A percentile compares a stretch with the other conserved stretches of the same genome.
These are phyloP conservation scores for Hypoxylon intermedium DNA, from an alignment of 495 filamentous ascomycete species.

Conservation along the genomic window DNA sequence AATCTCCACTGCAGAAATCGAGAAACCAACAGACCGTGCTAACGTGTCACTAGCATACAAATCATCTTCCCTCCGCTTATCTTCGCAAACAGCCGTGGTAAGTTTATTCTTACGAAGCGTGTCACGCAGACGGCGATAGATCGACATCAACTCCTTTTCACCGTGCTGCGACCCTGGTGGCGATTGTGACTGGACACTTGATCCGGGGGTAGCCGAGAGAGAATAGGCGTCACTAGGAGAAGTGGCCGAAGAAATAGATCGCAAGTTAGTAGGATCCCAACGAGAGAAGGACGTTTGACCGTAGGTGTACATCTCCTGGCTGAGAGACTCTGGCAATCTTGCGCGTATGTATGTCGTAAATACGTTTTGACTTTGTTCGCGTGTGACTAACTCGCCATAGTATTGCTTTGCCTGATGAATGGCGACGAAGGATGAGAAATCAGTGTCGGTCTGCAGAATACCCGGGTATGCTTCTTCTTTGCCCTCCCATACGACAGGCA, in stretches of 20 bases:
- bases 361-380: slow-evolving; percentile 59
- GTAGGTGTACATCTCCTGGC: slow-evolving; percentile 61
- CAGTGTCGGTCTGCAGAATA: slow-evolving; percentile 60
- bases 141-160: slow-evolving; percentile 75
- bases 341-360: slow-evolving; percentile 70
- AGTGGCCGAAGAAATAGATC: slow-evolving; percentile 34
- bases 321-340: slow-evolving; percentile 66
- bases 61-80: slow-evolving; percentile 49
- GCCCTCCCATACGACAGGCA: slow-evolving; percentile 94
- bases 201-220: slow-evolving; percentile 33
- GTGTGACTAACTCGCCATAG: slow-evolving; percentile 48
- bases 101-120: slow-evolving; percentile 78
- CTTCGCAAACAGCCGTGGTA: slow-evolving; percentile 7
- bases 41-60: slow-evolving; percentile 72
- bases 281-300: slow-evolving; percentile 19
- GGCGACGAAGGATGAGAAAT: slow-evolving; percentile 72
- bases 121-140: slow-evolving; percentile 80
- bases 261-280: slow-evolving; percentile 32
- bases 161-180: slow-evolving; percentile 49
- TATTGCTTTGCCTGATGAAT: slow-evolving; percentile 48
- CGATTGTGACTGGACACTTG: slow-evolving; percentile 41
- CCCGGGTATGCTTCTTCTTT: slow-evolving; percentile 83
- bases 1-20: slow-evolving; percentile 92
- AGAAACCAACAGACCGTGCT: slow-evolving; percentile 77
- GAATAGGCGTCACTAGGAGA: slow-evolving; percentile 38